Evolutionary conservation across 2,329 filamentous ascomycete species (phyloP), one percentile per base, ranked within the genome.

Genomic region (Diaporthe velutina): DNA sequence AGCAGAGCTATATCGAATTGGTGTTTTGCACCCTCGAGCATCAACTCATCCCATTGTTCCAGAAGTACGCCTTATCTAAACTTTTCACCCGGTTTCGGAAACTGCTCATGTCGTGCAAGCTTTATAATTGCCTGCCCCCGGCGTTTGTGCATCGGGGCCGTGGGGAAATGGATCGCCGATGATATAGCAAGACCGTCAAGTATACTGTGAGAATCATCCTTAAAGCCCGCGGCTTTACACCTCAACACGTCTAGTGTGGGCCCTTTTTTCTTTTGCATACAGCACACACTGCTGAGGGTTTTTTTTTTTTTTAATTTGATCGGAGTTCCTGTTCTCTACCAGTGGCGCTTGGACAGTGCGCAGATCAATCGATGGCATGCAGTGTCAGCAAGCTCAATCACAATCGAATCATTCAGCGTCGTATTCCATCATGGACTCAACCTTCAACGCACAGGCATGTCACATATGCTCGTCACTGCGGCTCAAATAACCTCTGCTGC

Each of bases 401-500:
- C 22, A 67, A 25, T 22, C 33, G n/a, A 28, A 28, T 54, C 64
- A 54, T 68, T 35, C 22, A 40, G 45, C 42, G 64, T 54, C 33
- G 48, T 28, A 68, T 54, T 10, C 48, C 45, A 3, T 12, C n/a
- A 28, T 28, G 33, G 25, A 15, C 48, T 28, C 33, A 38, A 40
- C 33, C 64, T 28, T 35, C 33, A 12, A 40, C 64, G 54, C n/a
- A 30, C 48, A 8, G 22, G n/a, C n/a, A 30, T 25, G 22, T 38
- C 64, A 67, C 30, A 19, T 10, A 25, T 15, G 30, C 48, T 28
- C 33, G 64, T 28, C 45, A 54, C 48, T 68, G 48, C 48, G 64
- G 64, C 64, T 54, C 64, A 68, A 54, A 28, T 68, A 68, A 40
- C 42, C 64, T 68, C 64, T 68, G 64, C 35, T 40, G 45, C 33